phyloP scores from a whole-genome alignment of 352 stramenopile genomes.

The Phytophthora pinifolia region DNA sequence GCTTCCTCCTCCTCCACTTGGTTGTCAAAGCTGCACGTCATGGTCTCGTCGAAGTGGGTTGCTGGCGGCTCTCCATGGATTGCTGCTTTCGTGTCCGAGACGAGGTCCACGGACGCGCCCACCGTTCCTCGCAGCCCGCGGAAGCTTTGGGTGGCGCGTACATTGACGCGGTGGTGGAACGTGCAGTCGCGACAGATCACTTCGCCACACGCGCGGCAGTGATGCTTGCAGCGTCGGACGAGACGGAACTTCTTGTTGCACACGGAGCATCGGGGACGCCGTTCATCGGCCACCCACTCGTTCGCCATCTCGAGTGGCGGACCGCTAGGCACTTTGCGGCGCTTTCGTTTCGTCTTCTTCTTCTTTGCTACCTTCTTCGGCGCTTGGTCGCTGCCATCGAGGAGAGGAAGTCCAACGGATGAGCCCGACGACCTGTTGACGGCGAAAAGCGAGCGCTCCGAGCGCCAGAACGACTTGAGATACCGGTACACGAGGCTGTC shows the following conservation, averaged over 20 bases:
- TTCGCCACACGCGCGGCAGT: slow-evolving; percentile 75
- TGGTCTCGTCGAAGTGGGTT: slow-evolving; percentile 32
- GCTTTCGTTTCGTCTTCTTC: slow-evolving; percentile 28
- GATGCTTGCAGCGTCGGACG: slow-evolving; percentile 58
- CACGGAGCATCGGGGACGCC: slow-evolving; percentile 49
- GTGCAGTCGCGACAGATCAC: slow-evolving; percentile 59
- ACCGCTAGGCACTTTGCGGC: slow-evolving; percentile 28
- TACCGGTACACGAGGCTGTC: slow-evolving; percentile 57
- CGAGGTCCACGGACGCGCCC: slow-evolving; percentile 16
- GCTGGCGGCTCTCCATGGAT: slow-evolving; percentile 1
- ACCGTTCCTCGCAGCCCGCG: slow-evolving; percentile 24
- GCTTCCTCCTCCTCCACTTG: slow-evolving; percentile 21
- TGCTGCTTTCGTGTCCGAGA: slow-evolving; percentile 8
- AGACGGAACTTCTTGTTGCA: slow-evolving; percentile 68
- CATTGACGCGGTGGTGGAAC: slow-evolving; percentile 45
- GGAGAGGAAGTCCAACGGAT: slow-evolving; percentile 23
- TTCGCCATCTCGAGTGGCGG: slow-evolving; percentile 57
- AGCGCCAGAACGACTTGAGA: slow-evolving; percentile 61
- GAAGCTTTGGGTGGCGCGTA: slow-evolving; percentile 34
- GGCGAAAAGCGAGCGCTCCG: slow-evolving; percentile 39
- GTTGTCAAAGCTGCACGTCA: slow-evolving; percentile 35
- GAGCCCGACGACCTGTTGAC: slow-evolving; percentile 24
- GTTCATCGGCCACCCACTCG: slow-evolving; percentile 62
- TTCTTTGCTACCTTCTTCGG: slow-evolving; percentile 23
- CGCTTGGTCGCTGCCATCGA: slow-evolving; percentile 5